Conservation (phyloP, 2,329 filamentous ascomycete species). For the Ceratocystis papillata region DNA sequence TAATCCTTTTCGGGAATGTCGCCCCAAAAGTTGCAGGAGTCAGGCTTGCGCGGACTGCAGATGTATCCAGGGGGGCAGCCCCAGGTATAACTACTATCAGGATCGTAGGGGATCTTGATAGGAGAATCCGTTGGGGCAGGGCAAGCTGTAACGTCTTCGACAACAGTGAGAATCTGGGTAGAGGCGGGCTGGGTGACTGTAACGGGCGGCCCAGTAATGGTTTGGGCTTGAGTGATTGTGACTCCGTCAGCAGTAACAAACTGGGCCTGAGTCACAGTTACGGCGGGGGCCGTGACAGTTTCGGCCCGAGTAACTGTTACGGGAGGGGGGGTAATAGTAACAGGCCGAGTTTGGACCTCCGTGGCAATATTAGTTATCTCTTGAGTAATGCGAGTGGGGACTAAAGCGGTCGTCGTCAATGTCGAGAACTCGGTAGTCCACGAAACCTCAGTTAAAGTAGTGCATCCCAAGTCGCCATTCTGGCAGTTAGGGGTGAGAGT, state of each 20-base stretch:
- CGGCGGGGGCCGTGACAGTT: slow-evolving; percentile 25
- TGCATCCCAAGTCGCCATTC: slow-evolving; percentile 12
- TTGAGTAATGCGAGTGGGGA: slow-evolving; percentile 23
- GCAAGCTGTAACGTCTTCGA: slow-evolving; percentile 29
- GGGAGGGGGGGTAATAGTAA: slow-evolving; percentile 28
- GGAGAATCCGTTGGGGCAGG: slow-evolving; percentile 33
- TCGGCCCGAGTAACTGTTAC: slow-evolving; percentile 19
- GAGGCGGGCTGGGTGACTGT: slow-evolving; percentile 30
- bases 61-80: slow-evolving; percentile 45
- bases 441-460: slow-evolving; percentile 12
- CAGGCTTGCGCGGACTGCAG: slow-evolving; percentile 43
- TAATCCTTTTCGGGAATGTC: slow-evolving; percentile 38
- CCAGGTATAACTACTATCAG: slow-evolving; percentile 39
- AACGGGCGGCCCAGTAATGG: slow-evolving; percentile 30
- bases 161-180: slow-evolving; percentile 27
- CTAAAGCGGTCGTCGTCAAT: slow-evolving; percentile 23
- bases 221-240: slow-evolving; percentile 27
- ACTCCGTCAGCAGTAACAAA: slow-evolving; percentile 14
- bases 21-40: slow-evolving; percentile 42
- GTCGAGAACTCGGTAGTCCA: slow-evolving; percentile 27
- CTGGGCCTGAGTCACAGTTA: slow-evolving; percentile 20
- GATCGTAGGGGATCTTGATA: slow-evolving; percentile 29
- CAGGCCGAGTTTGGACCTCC: slow-evolving; percentile 27
- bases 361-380: slow-evolving; percentile 24
- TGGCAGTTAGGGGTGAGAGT: slow-evolving; percentile 24